These are phyloP conservation scores for Melaleuca alternifolia DNA, from an alignment of 345 rosid species.

Conservation along the genomic window DNA sequence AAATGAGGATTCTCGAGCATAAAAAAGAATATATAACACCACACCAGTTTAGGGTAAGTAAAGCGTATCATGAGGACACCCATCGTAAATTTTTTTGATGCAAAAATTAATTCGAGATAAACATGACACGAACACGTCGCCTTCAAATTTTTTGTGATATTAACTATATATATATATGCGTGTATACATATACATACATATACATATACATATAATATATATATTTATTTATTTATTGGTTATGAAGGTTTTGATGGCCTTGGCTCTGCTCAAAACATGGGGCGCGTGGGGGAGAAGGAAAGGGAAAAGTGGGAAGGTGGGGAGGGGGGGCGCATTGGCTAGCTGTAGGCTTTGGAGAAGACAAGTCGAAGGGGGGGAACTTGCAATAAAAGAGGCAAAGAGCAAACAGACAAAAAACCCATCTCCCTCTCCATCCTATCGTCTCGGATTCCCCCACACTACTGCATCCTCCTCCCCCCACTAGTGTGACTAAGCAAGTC, in stretches of 20 bases:
- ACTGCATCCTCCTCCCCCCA: not conserved
- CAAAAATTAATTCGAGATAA: too few species aligned
- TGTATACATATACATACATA: too few species aligned
- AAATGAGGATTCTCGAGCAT: too few species aligned
- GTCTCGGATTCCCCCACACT: not conserved
- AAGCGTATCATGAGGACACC: too few species aligned
- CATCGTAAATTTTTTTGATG: too few species aligned
- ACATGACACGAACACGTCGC: too few species aligned
- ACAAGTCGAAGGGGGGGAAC: not conserved
- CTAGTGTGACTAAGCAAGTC: not conserved
- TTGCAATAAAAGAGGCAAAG: not conserved
- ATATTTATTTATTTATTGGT: too few species aligned
- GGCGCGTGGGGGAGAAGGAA: not conserved
- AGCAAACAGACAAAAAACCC: not conserved
- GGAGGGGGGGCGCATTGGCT: not conserved
- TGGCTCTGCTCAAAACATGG: not conserved
- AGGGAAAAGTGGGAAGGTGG: not conserved
- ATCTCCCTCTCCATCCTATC: not conserved
- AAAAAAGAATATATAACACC: too few species aligned
- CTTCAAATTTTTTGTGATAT: too few species aligned
- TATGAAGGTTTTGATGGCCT: not conserved
- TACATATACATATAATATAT: too few species aligned
- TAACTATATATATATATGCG: too few species aligned
- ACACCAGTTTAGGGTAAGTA: too few species aligned
- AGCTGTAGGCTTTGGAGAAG: not conserved